Conservation (phyloP, 2,329 filamentous ascomycete genomes). For the Acrodontium crateriforme region DNA sequence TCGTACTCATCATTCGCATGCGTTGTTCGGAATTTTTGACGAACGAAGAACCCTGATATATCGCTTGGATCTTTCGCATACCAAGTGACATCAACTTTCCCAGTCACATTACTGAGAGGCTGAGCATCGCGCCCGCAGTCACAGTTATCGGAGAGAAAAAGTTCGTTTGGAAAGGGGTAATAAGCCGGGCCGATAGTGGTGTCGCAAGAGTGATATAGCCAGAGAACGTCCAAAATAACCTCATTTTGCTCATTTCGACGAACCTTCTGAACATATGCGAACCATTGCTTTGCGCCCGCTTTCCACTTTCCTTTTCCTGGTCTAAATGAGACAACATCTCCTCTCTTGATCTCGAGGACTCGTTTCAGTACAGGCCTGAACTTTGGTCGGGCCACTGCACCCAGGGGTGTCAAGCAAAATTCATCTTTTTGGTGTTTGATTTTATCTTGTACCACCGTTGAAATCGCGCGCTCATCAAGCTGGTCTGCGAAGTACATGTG, state of each 20-base stretch:
- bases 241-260: constrained; percentile 23
- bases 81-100: constrained; percentile 42
- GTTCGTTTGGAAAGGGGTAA: constrained; percentile 41
- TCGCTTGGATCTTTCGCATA: constrained; percentile 40
- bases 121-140: constrained; percentile 46
- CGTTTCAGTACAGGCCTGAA: background rate
- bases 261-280: constrained; percentile 52
- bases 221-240: constrained; percentile 48
- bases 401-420: constrained; percentile 14
- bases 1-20: constrained; percentile 33
- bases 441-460: constrained; percentile 11
- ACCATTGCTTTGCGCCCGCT: constrained; percentile 55
- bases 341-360: constrained; percentile 21
- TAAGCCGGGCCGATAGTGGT: constrained; percentile 54
- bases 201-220: constrained; percentile 59
- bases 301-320: constrained; percentile 38
- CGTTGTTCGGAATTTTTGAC: constrained; percentile 51
- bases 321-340: constrained; percentile 39
- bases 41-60: constrained; percentile 46
- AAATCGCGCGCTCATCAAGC: constrained; percentile 26
- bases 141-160: constrained; percentile 21
- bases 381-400: background rate
- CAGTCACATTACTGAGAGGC: constrained; percentile 40
- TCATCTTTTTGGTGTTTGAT: constrained; percentile 8
- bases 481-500: constrained; percentile 45